Base-by-base conservation (phyloP, 1,139 yeast genomes). In the Debaryomyces udenii region DNA sequence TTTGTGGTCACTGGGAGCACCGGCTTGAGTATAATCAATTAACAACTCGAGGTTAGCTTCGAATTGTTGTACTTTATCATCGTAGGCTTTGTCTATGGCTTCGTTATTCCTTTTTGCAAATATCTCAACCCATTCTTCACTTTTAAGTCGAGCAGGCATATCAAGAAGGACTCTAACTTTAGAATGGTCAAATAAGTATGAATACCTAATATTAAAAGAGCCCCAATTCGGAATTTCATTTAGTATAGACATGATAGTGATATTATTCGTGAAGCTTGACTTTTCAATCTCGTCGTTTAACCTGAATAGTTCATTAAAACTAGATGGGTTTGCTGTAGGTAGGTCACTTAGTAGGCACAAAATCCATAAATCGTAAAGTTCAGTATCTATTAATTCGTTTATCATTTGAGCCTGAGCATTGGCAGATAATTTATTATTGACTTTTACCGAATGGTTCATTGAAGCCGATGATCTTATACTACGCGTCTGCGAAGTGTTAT, bases 361-460 rank as follows among this genome's bases (percentile, higher is more conserved):
- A 14, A 66, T 49, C 70, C 76, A 75, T 10, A 66, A 52, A 45
- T 76, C 81, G 44, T 61, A 64, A n/a, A 76, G 52, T 23, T 61
- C 51, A 3, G 58, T 49, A 41, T 74, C 78, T 3, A 75, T 45
- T 32, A 68, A 51, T 17, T 67, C 61, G 39, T 62, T 62, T 11
- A 63, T 48, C 40, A 72, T 46, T 9, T 49, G 34, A 18, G 56
- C 56, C 30, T 51, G 51, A 2, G 50, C 38, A 9, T 44, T 45
- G n/a, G 47, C 43, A 38, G 28, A 26, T 23, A 49, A 44, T 10
- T 27, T 28, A 38, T 52, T 48, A n/a, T 51, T 44, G 15, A 60
- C 42, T 6, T 54, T 40, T n/a, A 61, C 52, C 37, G 61, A 49
- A 2, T 48, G 48, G 32, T 51, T 57, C 23, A 66, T 56, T 0